Conservation (phyloP, 139 green algal species). For the Chlamydomonas asymmetrica region DNA sequence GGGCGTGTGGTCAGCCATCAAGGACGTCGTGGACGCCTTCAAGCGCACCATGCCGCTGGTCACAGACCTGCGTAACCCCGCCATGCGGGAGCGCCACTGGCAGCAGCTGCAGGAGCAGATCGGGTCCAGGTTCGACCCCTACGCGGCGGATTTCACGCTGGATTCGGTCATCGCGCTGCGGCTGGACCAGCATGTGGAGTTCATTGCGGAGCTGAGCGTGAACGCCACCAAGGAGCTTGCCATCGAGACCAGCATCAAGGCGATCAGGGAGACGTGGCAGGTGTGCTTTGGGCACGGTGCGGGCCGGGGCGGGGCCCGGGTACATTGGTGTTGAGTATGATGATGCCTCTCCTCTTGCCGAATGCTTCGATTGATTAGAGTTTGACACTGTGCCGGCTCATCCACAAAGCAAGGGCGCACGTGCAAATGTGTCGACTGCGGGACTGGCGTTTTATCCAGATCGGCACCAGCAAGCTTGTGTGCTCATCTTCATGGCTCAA, state of each 20-base stretch:
- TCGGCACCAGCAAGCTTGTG: no score
- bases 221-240: slow-evolving; percentile 79
- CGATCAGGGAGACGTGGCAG: slow-evolving; percentile 33
- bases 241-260: slow-evolving; percentile 68
- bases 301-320: no score
- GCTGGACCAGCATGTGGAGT: slow-evolving; percentile 78
- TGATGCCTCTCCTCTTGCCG: no score
- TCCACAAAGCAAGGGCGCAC: no score
- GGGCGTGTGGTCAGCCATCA: slow-evolving; percentile 70
- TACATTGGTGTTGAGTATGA: no score
- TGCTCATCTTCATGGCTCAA: no score
- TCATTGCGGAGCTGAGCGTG: slow-evolving; percentile 75
- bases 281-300: no score
- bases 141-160: slow-evolving; percentile 72
- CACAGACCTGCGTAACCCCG: slow-evolving; percentile 82
- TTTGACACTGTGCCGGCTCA: no score
- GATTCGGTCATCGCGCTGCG: slow-evolving; percentile 71
- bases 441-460: no score
- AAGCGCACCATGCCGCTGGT: slow-evolving; percentile 90
- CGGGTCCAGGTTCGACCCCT: slow-evolving; percentile 68
- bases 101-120: slow-evolving; percentile 62
- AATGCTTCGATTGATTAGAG: no score
- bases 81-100: slow-evolving; percentile 84
- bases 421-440: no score
- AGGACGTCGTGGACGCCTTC: slow-evolving; percentile 84